These are phyloP conservation scores for Lichtheimia ramosa DNA, from an alignment of 371 early-diverging fungal genomes.

Conservation along the genomic window DNA sequence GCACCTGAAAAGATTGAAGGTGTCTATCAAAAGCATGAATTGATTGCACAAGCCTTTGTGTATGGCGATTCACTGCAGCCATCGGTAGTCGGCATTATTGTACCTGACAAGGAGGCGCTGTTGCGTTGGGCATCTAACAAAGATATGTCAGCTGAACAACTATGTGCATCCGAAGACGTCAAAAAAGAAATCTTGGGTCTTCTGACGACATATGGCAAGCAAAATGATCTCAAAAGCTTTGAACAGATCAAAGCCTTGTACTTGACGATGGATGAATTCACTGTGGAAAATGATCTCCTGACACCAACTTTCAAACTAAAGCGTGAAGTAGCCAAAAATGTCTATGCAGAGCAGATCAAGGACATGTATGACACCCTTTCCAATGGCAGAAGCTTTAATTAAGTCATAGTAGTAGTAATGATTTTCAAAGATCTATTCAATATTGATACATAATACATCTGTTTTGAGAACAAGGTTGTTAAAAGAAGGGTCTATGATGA, in stretches of 20 bases:
- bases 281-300: constrained; percentile 81
- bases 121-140: constrained; percentile 33
- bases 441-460: no score
- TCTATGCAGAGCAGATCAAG: constrained; percentile 64
- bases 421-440: no score
- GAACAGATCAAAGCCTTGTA: constrained; percentile 79
- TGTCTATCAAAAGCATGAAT: constrained; percentile 67
- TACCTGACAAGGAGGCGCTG: constrained; percentile 73
- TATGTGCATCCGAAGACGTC: constrained; percentile 60
- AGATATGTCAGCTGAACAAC: constrained; percentile 46
- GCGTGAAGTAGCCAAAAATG: constrained; percentile 68
- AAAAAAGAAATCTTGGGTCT: constrained; percentile 57
- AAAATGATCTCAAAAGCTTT: constrained; percentile 82
- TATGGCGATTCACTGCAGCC: constrained; percentile 90
- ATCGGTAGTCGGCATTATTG: constrained; percentile 82
- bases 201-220: constrained; percentile 62
- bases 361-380: constrained; percentile 60
- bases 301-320: constrained; percentile 89
- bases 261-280: constrained; percentile 74
- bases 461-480: no score
- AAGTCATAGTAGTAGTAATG: not conserved
- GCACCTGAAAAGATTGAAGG: constrained; percentile 98
- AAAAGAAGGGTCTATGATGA: no score
- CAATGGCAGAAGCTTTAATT: constrained; percentile 46
- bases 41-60: constrained; percentile 81